Base-by-base conservation (phyloP, 352 stramenopile genomes). In the Globisporangium parvum region DNA sequence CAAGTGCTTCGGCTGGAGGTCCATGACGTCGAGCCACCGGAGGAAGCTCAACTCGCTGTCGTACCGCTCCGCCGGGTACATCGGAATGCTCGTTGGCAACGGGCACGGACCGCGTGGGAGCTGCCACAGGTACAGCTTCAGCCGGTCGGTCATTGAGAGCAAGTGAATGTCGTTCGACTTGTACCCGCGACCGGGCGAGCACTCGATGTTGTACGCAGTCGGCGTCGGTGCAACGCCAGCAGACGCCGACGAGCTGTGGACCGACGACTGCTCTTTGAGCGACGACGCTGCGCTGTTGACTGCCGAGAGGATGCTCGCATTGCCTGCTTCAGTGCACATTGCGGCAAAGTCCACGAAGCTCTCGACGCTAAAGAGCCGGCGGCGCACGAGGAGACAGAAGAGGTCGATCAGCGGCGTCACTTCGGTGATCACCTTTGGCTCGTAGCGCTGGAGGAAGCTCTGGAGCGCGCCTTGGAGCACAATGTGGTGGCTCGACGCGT, bases 201-300 rank as follows among this genome's bases (percentile, higher is more conserved):
- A 95, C 57, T 95, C 85, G 46, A 95, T 92, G 42, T 95, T 91
- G 69, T 91, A 95, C 4, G 78, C 81, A 10, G 79, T 91, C 39
- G 80, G 78, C 31, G 91, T 78, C 28, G 55, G 55, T 1, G 31
- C 18, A 6, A 92, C 65, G 12, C 49, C 49, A 14, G 15, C 20
- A 31, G 26, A 31, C 11, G 48, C 6, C n/a, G 31, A 28, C n/a
- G 47, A 24, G n/a, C 9, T 35, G 3, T 62, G 75, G 6, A 75
- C 71, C 33, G 49, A 52, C 9, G 56, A 59, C 52, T 61, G 69
- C 37, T 83, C 67, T 44, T 54, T 76, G 10, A 59, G 53, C 33
- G 59, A 68, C 23, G 60, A 47, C 50, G 50, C 14, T 5, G 26
- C 20, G 18, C 28, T 31, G 41, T 55, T 62, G 24, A 62, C 42